Evolutionary conservation across 495 filamentous ascomycete genomes (phyloP).

Genomic region (Podospora anserina): DNA sequence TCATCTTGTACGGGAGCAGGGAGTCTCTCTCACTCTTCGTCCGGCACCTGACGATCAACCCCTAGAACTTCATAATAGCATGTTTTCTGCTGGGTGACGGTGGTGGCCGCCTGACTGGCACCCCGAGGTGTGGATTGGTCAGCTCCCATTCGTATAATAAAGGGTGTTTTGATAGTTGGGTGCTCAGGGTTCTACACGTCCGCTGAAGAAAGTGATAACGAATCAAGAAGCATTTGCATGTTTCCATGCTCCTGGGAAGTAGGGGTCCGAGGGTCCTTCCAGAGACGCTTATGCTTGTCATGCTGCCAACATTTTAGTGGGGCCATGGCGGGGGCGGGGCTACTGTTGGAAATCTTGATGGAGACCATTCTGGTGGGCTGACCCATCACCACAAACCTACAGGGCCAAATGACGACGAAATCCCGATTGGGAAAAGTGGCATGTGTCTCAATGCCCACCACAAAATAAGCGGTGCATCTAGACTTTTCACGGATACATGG

Average conservation of each 20-base stretch:
- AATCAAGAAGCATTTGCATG: neutral
- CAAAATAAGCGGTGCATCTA: neutral
- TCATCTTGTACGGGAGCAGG: neutral
- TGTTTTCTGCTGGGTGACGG: constrained; percentile 50
- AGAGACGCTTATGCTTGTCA: neutral
- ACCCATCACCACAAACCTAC: neutral
- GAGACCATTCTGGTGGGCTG: neutral
- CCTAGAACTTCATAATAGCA: constrained; percentile 92
- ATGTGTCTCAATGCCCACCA: neutral
- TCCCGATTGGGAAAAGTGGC: neutral
- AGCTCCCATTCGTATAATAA: constrained; percentile 64
- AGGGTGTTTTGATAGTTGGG: neutral
- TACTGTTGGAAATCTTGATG: neutral
- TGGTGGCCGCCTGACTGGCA: constrained; percentile 24
- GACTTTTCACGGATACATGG: neutral
- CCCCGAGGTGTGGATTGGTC: constrained; percentile 62
- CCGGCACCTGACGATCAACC: constrained; percentile 64
- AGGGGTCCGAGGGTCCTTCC: neutral
- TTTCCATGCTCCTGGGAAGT: neutral
- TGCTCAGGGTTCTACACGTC: neutral
- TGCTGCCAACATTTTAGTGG: constrained; percentile 1
- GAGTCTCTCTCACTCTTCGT: constrained; percentile 68
- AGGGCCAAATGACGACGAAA: neutral
- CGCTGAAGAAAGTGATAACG: neutral
- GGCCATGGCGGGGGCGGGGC: constrained; percentile 9